Evolutionary conservation across 768 basidiomycete species (phyloP).

Genomic region (Phaeotremella skinneri): DNA sequence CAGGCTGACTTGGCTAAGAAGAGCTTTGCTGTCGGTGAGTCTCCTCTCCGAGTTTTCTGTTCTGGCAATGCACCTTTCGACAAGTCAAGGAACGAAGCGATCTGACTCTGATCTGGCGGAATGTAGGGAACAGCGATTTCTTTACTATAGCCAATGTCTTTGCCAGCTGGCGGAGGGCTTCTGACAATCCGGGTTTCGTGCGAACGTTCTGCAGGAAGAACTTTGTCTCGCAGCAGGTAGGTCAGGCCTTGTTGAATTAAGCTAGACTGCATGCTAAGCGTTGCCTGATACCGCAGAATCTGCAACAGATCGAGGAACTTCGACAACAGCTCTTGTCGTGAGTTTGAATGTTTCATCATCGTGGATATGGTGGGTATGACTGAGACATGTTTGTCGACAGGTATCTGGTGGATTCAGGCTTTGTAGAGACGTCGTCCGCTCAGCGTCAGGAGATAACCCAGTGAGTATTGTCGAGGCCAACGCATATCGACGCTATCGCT

Average conservation of each 20-base stretch:
- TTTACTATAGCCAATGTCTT: conserved; percentile 89
- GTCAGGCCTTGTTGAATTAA: neutral
- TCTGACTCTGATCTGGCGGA: conserved; percentile 5
- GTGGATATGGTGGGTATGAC: too few species aligned
- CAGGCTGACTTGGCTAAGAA: conserved; percentile 82
- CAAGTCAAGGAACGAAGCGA: neutral
- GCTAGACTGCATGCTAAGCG: conserved; percentile 15
- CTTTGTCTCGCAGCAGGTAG: conserved; percentile 77
- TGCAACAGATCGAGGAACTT: conserved; percentile 94
- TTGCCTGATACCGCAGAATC: conserved; percentile 59
- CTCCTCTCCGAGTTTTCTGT: neutral
- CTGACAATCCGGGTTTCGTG: conserved; percentile 60
- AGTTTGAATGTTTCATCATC: conserved; percentile 12
- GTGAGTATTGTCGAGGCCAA: conserved; percentile 47
- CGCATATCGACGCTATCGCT: too few species aligned
- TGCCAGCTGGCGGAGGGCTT: conserved; percentile 76
- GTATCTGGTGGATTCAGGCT: conserved; percentile 83
- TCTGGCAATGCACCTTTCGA: too few species aligned
- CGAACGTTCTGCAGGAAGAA: conserved; percentile 75
- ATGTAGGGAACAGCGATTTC: conserved; percentile 87
- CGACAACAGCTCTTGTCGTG: conserved; percentile 83
- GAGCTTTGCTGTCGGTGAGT: conserved; percentile 71
- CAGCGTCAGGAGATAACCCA: conserved; percentile 71
- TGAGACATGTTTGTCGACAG: conserved; percentile 51
- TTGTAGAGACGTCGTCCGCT: conserved; percentile 66